Base-by-base conservation (phyloP, 768 basidiomycete genomes). In the Boletus vermiculosoides region DNA sequence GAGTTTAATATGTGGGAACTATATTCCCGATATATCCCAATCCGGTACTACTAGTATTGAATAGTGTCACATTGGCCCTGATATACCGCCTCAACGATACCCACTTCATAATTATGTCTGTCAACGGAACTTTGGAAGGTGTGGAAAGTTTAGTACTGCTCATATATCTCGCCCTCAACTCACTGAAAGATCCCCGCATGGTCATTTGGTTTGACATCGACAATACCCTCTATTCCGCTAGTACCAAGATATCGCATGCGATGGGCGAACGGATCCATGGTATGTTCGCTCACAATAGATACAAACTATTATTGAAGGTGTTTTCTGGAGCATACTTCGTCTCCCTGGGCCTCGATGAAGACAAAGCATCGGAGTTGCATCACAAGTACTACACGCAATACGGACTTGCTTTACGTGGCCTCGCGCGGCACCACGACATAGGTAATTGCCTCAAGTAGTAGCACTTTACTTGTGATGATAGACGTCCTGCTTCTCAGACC, bases 171-270 rank as follows among this genome's bases (percentile, higher is more conserved):
- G 22, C 48, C 54, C 59, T 61, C 44, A 64, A 37, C 4, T 33
- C 15, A 13, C 12, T 25, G 37, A 56, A 59, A 70, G 88, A 90
- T 76, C 78, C 82, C 39, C 82, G 85, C 15, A 71, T 71, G 58
- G 73, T 92, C 48, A 78, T 91, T 50, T 93, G 86, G 82, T 83
- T 94, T 58, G 92, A 93, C 66, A 90, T 94, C 56, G 92, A 94
- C 72, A 93, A 94, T 64, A 92, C 91, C 3, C 78, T 94, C 16
- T 94, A 94, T 70, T 89, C 90, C 9, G 83, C 88, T 0, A 86
- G 81, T 63, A 77, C 84, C 20, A 84, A 79, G 69, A 90, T 94
- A 51, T 84, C 86, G 5, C 83, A 88, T 59, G 85, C 82, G 18
- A 93, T 94, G 92, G 85, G 86, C 13, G 71, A 84, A 58, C 82